Conservation (phyloP, 2,329 filamentous ascomycete species). For the Pseudohalonectria lignicola region DNA sequence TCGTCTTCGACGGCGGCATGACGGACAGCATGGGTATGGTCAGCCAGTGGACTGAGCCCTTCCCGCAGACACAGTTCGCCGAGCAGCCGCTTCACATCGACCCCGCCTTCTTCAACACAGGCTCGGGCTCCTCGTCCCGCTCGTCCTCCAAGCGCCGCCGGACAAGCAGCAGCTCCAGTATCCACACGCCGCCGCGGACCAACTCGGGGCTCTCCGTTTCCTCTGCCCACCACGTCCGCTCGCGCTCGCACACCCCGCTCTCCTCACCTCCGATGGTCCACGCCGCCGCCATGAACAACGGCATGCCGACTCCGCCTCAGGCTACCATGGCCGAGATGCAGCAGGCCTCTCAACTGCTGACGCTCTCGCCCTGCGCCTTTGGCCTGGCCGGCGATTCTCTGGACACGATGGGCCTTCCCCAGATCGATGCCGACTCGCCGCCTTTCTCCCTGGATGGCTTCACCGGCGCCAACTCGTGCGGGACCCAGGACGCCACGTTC, state of each 20-base stretch:
- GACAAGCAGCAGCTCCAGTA: neutral
- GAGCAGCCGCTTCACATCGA: slow-evolving; percentile 2
- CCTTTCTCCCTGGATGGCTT: slow-evolving; percentile 3
- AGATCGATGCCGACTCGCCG: neutral
- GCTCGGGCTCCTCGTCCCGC: neutral
- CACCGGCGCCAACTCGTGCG: neutral
- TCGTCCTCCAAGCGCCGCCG: slow-evolving; percentile 2
- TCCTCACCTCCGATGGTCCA: slow-evolving; percentile 3
- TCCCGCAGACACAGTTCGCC: slow-evolving; percentile 2
- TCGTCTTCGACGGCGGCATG: slow-evolving; percentile 2
- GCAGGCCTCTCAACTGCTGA: neutral
- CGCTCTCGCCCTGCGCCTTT: slow-evolving; percentile 3
- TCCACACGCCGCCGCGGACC: neutral
- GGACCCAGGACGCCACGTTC: neutral
- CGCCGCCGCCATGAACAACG: neutral
- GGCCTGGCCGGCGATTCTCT: neutral
- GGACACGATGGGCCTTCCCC: neutral
- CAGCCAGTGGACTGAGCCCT: slow-evolving; percentile 1
- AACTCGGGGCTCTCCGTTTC: neutral
- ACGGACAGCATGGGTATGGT: neutral
- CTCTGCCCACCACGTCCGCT: slow-evolving; percentile 1
- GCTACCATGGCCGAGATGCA: neutral
- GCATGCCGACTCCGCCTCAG: neutral
- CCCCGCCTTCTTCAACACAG: neutral
- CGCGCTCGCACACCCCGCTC: slow-evolving; percentile 3